Base-by-base conservation (phyloP, 345 rosid genomes). In the Populus tremula region DNA sequence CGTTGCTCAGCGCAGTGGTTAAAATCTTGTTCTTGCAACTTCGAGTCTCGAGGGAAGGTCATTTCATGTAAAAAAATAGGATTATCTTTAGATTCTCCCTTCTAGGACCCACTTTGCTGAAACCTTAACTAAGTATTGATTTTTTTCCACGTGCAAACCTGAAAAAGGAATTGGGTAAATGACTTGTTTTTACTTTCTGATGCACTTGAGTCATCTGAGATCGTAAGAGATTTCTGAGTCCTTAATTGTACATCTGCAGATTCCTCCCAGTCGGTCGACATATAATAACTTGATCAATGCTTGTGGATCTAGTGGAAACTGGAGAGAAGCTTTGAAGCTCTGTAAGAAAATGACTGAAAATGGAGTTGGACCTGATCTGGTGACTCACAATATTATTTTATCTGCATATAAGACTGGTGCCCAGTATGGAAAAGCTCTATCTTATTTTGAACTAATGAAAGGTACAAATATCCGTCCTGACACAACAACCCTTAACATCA, bases 281-380 rank as follows among this genome's bases (percentile, higher is more conserved):
- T 94, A 92, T 84, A 94, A 94, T 72, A 92, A 90, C 86, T 82
- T 94, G 90, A 91, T 94, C 83, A 94, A 92, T 78, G 97, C 98
- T 70, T 92, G 95, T 77, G 98, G 98, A 74, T 94, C 96, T 59
- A 91, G 95, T 84, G 98, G 98, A 81, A 92, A 94, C 80, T 94
- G 98, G 98, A 90, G 92, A 88, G 97, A 90, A 69, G 98, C 97
- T 77, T 82, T 94, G 72, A 91, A 88, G 84, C 82, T 94, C 66
- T 91, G 93, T 89, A 91, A 90, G 91, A 84, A 84, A 86, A 91
- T 94, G 98, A 91, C 97, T 9, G 98, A 94, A 84, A 91, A 93
- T 81, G 98, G 98, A 62, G 91, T 94, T 80, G 97, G 98, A 41
- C 98, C 98, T n/a, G 97, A 93, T 85, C 86, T 93, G 66, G 97